A percentile compares a stretch with the other conserved stretches of the same genome.
Evolutionary conservation across 2,329 filamentous ascomycete genomes (phyloP).

Genomic region (Stagonosporopsis rhizophila): DNA sequence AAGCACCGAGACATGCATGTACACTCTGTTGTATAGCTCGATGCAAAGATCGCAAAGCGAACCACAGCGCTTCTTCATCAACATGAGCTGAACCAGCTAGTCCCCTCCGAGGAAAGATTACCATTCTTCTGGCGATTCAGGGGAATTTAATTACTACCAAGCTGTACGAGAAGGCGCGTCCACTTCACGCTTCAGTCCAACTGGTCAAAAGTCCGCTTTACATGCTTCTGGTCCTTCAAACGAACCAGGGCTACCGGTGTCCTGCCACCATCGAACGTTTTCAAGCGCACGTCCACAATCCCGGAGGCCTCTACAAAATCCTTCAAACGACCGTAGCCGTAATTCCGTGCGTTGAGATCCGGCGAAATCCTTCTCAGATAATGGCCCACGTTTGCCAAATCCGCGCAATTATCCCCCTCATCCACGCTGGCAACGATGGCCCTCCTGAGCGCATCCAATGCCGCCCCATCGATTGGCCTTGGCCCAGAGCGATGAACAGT

Average conservation of each 20-base stretch:
- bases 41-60: neutral
- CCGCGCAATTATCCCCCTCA: conserved; percentile 32
- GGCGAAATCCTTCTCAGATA: conserved; percentile 31
- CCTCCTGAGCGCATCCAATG: conserved; percentile 19
- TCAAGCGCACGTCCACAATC: conserved; percentile 21
- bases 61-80: neutral
- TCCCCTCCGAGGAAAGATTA: neutral
- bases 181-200: neutral
- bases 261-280: conserved; percentile 7
- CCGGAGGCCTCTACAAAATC: conserved; percentile 23
- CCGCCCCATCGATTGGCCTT: conserved; percentile 8
- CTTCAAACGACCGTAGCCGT: conserved; percentile 28
- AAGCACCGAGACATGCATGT: neutral
- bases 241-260: conserved; percentile 22
- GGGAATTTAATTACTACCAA: neutral
- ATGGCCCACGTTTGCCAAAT: conserved; percentile 34
- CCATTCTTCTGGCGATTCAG: too few species aligned
- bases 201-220: neutral
- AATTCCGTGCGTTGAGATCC: conserved; percentile 37
- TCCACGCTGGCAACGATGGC: conserved; percentile 17
- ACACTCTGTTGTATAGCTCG: neutral
- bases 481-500: neutral
- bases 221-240: conserved; percentile 7
- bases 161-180: neutral
- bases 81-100: neutral